Evolutionary conservation across 1,139 yeast species (phyloP), one percentile per base, ranked within the genome.

Genomic region (Yamadazyma dendronema): DNA sequence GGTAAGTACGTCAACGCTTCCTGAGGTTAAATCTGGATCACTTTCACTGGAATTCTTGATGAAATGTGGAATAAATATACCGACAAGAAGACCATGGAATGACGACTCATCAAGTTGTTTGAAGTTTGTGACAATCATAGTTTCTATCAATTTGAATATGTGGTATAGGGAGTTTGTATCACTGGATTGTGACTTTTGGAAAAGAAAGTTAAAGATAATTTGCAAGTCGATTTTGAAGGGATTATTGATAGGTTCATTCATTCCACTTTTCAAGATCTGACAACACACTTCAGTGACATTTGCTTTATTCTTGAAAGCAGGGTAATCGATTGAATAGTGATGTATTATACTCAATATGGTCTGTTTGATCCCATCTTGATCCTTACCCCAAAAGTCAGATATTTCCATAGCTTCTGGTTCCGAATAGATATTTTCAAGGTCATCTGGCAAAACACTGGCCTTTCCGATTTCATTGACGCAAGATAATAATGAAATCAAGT

Each of bases 381-480:
- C 85, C 6, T 40, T 36, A 4, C 29, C 28, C 77, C 76, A 65
- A 49, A 69, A 76, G 7, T 41, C 38, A 30, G 60, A 52, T 12
- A 64, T 55, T 4, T 42, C 28, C 8, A 34, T 31, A 15, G 51
- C 35, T 31, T 62, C 62, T 12, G 59, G 60, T 9, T 54, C 59
- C 7, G 62, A 55, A 36, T 62, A 60, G 33, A 60, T 59, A 13
- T 67, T 72, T 12, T 73, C 77, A 11, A 65, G 50, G 17, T 81
- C 87, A 30, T 77, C 84, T 0, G 85, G 80, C 4, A 77, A 56
- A 33, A 72, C 70, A 47, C 84, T 61, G 0, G 90, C 88, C 40
- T 79, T 81, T 0, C 89, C 92, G 11, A 86, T 61, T 39, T 83
- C 86, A 15, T 71, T 70, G 0, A 87, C 57, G 53, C 89, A 84